Base-by-base conservation (phyloP, 768 basidiomycete species). In the Suillus decipiens region DNA sequence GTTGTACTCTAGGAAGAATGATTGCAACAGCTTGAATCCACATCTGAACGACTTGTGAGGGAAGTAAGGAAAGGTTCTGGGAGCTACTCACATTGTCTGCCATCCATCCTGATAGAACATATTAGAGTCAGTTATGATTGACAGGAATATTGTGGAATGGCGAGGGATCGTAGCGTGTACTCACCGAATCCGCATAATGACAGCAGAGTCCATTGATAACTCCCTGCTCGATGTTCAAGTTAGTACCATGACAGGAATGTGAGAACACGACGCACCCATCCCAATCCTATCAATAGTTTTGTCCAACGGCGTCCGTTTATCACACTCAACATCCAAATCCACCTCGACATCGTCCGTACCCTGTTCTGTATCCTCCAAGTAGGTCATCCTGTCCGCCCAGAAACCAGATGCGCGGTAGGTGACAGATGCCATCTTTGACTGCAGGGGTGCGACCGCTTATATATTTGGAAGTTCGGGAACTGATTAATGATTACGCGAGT, bases 1-100 rank as follows among this genome's bases (percentile, higher is more conserved):
- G 87, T 72, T 98, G 96, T 28, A 99, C 90, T 54, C 96, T 83
- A n/a, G 96, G 96, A n/a, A 99, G 82, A 53, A 96, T 92, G 41
- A 99, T 93, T 31, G 96, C 92, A 5, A 91, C 77, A 14, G 92
- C 90, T 82, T 95, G 92, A 60, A 96, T 86, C 93, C 93, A 95
- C 93, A 95, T 94, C 93, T 95, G 73, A 66, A 64, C 51, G 61
- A 64, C 61, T 58, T 61, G 73, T 80, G 67, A 78, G 70, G 66
- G 65, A 59, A 3, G 63, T 58, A 34, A 53, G 59, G 61, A 39
- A 59, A 48, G 31, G 43, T 62, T n/a, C 31, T 5, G 36, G 9
- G 59, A 53, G 54, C 11, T 5, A 69, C 82, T 71, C 72, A 95
- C 93, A 75, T 96, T 96, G 76, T 96, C 94, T 60, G 94, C 93